phyloP scores from a whole-genome alignment of 169 alveolate genomes.

The Nephromyces sp. region DNA sequence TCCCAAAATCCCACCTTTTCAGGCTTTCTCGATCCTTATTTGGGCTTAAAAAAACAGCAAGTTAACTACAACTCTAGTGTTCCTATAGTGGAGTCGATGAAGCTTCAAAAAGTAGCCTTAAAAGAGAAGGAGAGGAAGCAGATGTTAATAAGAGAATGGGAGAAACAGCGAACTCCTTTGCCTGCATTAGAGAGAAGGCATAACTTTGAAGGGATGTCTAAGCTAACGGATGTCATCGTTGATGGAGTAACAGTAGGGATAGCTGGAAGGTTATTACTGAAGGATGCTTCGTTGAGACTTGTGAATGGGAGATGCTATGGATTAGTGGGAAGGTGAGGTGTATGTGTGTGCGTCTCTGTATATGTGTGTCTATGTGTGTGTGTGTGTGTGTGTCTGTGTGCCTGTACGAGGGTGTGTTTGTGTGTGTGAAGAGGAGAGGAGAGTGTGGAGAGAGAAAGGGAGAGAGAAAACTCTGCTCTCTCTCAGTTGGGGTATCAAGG shows the following conservation, averaged over 20 bases:
- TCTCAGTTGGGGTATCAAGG: no score
- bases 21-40: background rate
- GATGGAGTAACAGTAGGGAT: constrained; percentile 71
- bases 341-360: background rate
- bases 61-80: background rate
- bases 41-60: background rate
- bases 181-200: constrained; percentile 63
- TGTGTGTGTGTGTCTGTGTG: no score
- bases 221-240: constrained; percentile 59
- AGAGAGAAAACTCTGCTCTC: no score
- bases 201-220: constrained; percentile 37
- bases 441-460: no score
- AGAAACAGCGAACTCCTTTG: constrained; percentile 56
- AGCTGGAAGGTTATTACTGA: constrained; percentile 86
- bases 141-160: constrained; percentile 52
- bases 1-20: no score
- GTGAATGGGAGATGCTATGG: constrained; percentile 85
- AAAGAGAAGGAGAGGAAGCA: background rate
- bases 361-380: no score
- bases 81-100: background rate
- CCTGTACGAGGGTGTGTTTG: no score
- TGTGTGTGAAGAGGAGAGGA: no score
- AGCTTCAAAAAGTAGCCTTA: background rate
- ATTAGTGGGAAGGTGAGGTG: constrained; percentile 69
- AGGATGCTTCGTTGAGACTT: constrained; percentile 78